Conservation (phyloP, 2,329 filamentous ascomycete genomes). For the Colletotrichum cordylinicola region DNA sequence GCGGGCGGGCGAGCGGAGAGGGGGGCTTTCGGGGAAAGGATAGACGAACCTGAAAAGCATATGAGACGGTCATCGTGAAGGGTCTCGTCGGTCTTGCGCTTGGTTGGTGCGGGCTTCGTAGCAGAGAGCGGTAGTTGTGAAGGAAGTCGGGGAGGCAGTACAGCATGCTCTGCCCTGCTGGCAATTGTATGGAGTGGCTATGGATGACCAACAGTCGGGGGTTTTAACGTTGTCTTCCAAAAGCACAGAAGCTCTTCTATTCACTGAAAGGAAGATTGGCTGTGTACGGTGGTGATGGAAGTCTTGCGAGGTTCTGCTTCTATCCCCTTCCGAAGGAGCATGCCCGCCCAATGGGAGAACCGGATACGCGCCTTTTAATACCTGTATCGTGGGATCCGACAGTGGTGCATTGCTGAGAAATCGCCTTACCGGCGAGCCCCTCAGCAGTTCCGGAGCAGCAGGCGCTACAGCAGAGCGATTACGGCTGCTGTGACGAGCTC, state of each 20-base stretch:
- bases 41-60: conserved; percentile 27
- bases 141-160: conserved; percentile 22
- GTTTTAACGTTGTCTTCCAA: not conserved
- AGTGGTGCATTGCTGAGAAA: conserved; percentile 40
- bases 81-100: not conserved
- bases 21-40: not conserved
- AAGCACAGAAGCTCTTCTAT: not conserved
- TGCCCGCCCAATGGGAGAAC: not conserved
- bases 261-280: not conserved
- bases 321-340: not conserved
- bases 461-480: not conserved
- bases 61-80: conserved; percentile 28
- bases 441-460: not conserved
- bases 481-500: not conserved
- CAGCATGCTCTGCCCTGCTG: conserved; percentile 12
- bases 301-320: not conserved
- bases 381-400: not conserved
- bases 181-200: not conserved
- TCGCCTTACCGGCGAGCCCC: conserved; percentile 22
- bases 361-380: conserved; percentile 16
- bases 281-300: not conserved
- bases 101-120: conserved; percentile 9
- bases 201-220: not conserved
- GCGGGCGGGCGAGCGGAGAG: not conserved
- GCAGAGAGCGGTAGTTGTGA: conserved; percentile 18